Conservation (phyloP, 2,329 filamentous ascomycete genomes). For the Phaeosphaeria sp. region DNA sequence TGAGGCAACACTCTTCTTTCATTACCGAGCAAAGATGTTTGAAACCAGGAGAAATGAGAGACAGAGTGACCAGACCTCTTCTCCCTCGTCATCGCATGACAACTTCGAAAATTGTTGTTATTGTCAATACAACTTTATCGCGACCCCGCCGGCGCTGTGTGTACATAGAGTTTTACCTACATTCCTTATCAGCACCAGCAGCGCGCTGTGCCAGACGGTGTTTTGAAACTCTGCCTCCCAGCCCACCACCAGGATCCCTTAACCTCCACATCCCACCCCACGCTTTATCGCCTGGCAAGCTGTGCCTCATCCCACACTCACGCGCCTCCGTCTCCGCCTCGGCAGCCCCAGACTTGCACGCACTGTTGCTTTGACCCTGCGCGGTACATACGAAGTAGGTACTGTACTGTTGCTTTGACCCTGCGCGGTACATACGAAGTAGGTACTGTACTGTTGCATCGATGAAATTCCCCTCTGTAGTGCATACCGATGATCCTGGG, state of each 20-base stretch:
- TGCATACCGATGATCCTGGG: neutral
- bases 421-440: too few species aligned
- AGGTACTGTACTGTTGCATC: neutral
- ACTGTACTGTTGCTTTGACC: too few species aligned
- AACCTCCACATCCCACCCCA: neutral
- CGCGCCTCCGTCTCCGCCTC: neutral
- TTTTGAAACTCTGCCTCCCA: neutral
- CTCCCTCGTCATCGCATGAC: neutral
- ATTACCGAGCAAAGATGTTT: too few species aligned
- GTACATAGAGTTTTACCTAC: neutral
- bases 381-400: too few species aligned
- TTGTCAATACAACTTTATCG: neutral
- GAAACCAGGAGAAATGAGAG: too few species aligned
- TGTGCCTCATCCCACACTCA: neutral
- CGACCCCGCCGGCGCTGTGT: neutral
- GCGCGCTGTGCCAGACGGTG: neutral
- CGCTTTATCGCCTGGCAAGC: neutral
- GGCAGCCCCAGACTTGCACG: neutral
- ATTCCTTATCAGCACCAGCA: neutral
- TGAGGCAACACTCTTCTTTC: neutral
- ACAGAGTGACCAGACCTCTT: too few species aligned
- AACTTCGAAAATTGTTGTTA: neutral
- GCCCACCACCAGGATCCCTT: too few species aligned
- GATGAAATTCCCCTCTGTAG: neutral
- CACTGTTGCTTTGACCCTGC: too few species aligned